These are phyloP conservation scores for Pterocarpus santalinus DNA, from an alignment of 306 rosid species.

Conservation along the genomic window DNA sequence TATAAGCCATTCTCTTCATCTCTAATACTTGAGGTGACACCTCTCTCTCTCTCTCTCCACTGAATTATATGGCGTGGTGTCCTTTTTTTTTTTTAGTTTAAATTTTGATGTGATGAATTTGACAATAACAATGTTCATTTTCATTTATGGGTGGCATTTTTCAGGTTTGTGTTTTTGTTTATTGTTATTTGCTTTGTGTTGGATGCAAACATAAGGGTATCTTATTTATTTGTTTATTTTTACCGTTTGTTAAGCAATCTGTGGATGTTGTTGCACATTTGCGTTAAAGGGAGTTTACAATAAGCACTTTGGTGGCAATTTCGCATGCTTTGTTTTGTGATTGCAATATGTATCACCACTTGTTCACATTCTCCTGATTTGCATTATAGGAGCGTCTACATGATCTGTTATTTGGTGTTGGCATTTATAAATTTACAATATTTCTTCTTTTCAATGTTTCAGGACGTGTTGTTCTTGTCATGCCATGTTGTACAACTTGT, in stretches of 20 bases:
- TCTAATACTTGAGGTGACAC: constrained; percentile 41
- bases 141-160: background rate
- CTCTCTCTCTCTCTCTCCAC: background rate
- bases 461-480: background rate
- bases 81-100: background rate
- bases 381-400: background rate
- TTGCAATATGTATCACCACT: background rate
- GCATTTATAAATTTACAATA: background rate
- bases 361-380: constrained; percentile 1
- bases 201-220: background rate
- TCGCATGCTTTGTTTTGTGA: background rate
- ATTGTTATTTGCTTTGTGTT: constrained; percentile 3
- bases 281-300: background rate
- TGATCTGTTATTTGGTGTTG: background rate
- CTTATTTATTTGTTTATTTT: background rate
- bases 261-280: background rate
- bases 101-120: background rate
- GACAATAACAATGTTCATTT: constrained; percentile 17
- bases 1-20: background rate
- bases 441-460: background rate
- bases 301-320: background rate
- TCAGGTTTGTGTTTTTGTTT: background rate
- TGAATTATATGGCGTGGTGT: too few relatives aligned
- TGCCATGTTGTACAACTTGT: background rate
- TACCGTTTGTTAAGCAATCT: background rate